phyloP scores from a whole-genome alignment of 2,329 filamentous ascomycete genomes.

The Xylaria sp. region DNA sequence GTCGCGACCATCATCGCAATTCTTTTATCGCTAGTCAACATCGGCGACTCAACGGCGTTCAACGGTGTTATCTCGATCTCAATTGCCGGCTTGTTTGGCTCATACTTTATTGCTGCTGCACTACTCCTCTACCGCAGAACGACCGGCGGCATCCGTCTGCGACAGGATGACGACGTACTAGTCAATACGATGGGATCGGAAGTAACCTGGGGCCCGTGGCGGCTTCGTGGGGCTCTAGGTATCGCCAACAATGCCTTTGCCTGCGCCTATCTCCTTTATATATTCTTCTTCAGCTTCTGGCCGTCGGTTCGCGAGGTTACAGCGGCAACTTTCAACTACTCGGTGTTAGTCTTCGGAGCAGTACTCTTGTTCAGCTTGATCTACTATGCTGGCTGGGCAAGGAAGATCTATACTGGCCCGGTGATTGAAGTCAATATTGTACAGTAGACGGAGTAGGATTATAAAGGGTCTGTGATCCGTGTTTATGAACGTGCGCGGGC shows the following conservation, averaged over 20 bases:
- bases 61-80: conserved; percentile 32
- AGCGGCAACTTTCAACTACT: conserved; percentile 30
- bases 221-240: conserved; percentile 24
- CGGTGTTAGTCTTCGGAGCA: conserved; percentile 25
- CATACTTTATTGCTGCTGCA: conserved; percentile 14
- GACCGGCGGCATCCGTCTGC: conserved; percentile 8
- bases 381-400: conserved; percentile 33
- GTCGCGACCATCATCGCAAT: conserved; percentile 21
- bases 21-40: conserved; percentile 30
- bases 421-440: conserved; percentile 25
- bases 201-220: conserved; percentile 31
- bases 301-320: conserved; percentile 27
- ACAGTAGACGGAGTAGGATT: not conserved
- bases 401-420: conserved; percentile 27
- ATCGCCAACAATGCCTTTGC: conserved; percentile 29
- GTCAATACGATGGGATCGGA: not conserved
- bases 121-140: conserved; percentile 12
- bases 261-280: conserved; percentile 26
- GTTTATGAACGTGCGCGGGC: not conserved
- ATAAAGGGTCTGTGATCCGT: no score
- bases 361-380: conserved; percentile 31
- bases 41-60: conserved; percentile 29
- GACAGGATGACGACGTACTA: not conserved
- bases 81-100: conserved; percentile 29
- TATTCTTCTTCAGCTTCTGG: conserved; percentile 36